phyloP scores from a whole-genome alignment of 1,284 basidiomycete genomes.

The Apiotrichum mycotoxinovorans region DNA sequence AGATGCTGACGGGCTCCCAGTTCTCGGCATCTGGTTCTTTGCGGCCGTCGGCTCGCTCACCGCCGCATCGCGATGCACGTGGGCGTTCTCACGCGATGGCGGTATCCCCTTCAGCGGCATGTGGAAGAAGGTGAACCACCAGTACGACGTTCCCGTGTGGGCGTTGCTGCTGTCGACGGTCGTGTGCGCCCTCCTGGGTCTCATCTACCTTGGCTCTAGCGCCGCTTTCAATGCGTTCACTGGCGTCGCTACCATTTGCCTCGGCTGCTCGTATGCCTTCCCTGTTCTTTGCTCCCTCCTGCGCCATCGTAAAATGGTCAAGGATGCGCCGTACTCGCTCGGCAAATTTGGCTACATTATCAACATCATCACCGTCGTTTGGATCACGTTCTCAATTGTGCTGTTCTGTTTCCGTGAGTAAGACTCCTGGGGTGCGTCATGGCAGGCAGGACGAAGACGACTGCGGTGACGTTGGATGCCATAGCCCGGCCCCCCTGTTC shows the following conservation, averaged over 20 bases:
- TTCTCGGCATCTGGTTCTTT: constrained; percentile 53
- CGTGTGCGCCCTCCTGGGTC: constrained; percentile 50
- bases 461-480: too few species aligned
- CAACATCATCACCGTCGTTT: constrained; percentile 33
- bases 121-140: constrained; percentile 43
- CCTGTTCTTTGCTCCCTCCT: constrained; percentile 49
- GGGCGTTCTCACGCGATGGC: constrained; percentile 50
- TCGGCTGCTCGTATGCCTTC: constrained; percentile 46
- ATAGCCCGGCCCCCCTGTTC: too few species aligned
- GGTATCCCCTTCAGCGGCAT: constrained; percentile 47
- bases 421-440: not conserved
- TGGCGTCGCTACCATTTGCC: constrained; percentile 42
- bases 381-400: constrained; percentile 21
- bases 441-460: too few species aligned
- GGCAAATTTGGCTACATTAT: constrained; percentile 47
- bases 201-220: constrained; percentile 46
- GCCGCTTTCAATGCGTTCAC: constrained; percentile 49
- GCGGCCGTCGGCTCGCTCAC: constrained; percentile 53
- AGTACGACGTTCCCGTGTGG: constrained; percentile 49
- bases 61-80: constrained; percentile 20
- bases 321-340: constrained; percentile 35
- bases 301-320: constrained; percentile 41
- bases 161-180: constrained; percentile 47
- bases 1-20: constrained; percentile 10
- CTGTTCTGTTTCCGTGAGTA: constrained; percentile 21